phyloP scores from a whole-genome alignment of 192 early-diverging fungal species.

The Phlyctochytrium planicorne region DNA sequence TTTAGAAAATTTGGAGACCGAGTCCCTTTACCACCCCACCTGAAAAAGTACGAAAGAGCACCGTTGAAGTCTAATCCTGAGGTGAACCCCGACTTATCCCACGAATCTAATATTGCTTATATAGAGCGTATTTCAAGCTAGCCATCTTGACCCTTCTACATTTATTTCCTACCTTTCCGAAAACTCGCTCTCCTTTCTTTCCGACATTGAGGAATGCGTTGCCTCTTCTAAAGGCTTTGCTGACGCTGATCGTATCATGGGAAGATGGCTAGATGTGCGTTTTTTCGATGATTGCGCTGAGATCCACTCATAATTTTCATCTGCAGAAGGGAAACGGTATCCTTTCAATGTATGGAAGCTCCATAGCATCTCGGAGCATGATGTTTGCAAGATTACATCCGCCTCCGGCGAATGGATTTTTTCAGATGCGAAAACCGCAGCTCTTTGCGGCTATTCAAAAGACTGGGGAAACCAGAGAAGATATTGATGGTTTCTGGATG shows the following conservation, averaged over 20 bases:
- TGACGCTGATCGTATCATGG: constrained; percentile 28
- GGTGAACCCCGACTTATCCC: constrained; percentile 22
- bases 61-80: constrained; percentile 41
- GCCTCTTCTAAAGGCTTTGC: constrained; percentile 25
- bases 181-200: constrained; percentile 35
- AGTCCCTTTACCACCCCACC: constrained; percentile 18
- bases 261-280: constrained; percentile 32
- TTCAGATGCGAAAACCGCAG: constrained; percentile 22
- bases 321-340: constrained; percentile 17
- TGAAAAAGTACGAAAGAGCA: constrained; percentile 16
- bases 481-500: neutral
- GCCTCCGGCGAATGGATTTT: constrained; percentile 27
- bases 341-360: constrained; percentile 30
- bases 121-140: constrained; percentile 32
- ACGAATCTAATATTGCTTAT: too few species aligned
- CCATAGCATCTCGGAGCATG: constrained; percentile 34
- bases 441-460: neutral
- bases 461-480: neutral
- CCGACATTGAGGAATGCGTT: constrained; percentile 38
- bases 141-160: constrained; percentile 28
- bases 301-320: neutral
- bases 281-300: neutral
- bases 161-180: constrained; percentile 37
- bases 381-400: constrained; percentile 26
- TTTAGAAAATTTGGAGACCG: neutral